Percentiles rank a stretch among this genome's conserved stretches.
phyloP scores from a whole-genome alignment of 1,139 yeast genomes.

The Debaryomycetaceae sp. region DNA sequence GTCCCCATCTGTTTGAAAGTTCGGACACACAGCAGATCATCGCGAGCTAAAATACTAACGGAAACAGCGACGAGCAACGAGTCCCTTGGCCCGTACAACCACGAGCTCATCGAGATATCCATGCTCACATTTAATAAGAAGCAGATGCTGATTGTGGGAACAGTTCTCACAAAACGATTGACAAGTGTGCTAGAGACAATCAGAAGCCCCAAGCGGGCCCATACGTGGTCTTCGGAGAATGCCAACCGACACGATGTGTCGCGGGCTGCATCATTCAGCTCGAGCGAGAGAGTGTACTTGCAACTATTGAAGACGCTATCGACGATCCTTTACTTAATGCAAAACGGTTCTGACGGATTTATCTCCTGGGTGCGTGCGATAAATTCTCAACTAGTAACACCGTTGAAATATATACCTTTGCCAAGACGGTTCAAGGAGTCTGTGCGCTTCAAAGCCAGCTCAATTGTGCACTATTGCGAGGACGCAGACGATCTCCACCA shows the following conservation, averaged over 20 bases:
- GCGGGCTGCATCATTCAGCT: background rate
- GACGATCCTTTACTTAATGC: constrained; percentile 32
- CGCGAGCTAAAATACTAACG: constrained; percentile 4
- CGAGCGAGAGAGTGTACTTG: constrained; percentile 2
- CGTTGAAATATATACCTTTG: background rate
- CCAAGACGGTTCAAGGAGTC: constrained; percentile 15
- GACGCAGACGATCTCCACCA: constrained; percentile 21
- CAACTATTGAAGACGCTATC: constrained; percentile 31
- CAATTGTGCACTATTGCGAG: constrained; percentile 26
- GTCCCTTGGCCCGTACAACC: constrained; percentile 38
- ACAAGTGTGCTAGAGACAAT: background rate
- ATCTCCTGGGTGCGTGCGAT: constrained; percentile 24
- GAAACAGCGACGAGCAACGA: constrained; percentile 32
- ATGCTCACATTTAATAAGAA: constrained; percentile 21
- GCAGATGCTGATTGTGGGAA: constrained; percentile 14
- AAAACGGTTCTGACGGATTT: constrained; percentile 36
- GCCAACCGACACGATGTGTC: background rate
- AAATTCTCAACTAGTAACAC: constrained; percentile 4
- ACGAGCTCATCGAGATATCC: constrained; percentile 33
- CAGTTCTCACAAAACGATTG: constrained; percentile 13
- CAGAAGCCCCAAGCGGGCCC: background rate
- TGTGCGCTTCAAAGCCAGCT: constrained; percentile 26
- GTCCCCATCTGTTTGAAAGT: background rate
- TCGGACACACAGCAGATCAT: too few relatives aligned
- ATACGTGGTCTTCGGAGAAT: background rate